A percentile compares a stretch with the other conserved stretches of the same genome.
phyloP scores from a whole-genome alignment of 1,139 yeast species.

The Blastobotrys buckinghamii region DNA sequence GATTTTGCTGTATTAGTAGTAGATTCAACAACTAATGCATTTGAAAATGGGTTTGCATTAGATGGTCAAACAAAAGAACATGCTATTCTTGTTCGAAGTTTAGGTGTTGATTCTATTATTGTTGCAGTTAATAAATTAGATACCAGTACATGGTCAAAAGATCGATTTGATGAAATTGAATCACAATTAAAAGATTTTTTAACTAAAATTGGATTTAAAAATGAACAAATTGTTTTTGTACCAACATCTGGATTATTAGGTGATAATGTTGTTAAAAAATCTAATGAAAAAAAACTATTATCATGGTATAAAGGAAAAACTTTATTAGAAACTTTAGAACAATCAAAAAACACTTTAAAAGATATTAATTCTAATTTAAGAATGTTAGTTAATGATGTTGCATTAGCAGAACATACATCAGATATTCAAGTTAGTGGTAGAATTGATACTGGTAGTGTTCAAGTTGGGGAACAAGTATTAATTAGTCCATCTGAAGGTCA shows the following conservation, averaged over 20 bases:
- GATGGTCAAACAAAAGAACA: slow-evolving; percentile 97
- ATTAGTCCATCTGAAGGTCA: slow-evolving; percentile 47
- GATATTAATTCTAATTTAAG: slow-evolving; percentile 34
- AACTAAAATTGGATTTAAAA: slow-evolving; percentile 50
- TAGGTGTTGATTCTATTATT: slow-evolving; percentile 72
- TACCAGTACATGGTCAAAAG: slow-evolving; percentile 59
- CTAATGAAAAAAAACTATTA: slow-evolving; percentile 27
- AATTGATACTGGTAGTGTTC: slow-evolving; percentile 67
- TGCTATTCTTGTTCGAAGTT: slow-evolving; percentile 69
- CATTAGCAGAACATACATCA: slow-evolving; percentile 27
- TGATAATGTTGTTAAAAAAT: slow-evolving; percentile 57
- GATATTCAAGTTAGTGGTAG: slow-evolving; percentile 59
- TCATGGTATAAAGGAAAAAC: slow-evolving; percentile 66
- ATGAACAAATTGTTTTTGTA: slow-evolving; percentile 51
- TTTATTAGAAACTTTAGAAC: slow-evolving; percentile 48
- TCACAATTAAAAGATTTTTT: slow-evolving; percentile 56
- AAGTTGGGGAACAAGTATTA: slow-evolving; percentile 65
- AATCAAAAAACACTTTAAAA: slow-evolving; percentile 18
- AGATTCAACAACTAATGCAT: slow-evolving; percentile 78
- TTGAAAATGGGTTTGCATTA: slow-evolving; percentile 78
- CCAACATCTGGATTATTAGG: slow-evolving; percentile 90
- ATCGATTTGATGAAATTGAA: slow-evolving; percentile 57
- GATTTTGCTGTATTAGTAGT: slow-evolving; percentile 69
- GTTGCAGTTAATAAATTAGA: slow-evolving; percentile 91
- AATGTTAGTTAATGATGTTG: slow-evolving; percentile 39